phyloP scores from a whole-genome alignment of 768 basidiomycete genomes.

The Mycena polygramma region DNA sequence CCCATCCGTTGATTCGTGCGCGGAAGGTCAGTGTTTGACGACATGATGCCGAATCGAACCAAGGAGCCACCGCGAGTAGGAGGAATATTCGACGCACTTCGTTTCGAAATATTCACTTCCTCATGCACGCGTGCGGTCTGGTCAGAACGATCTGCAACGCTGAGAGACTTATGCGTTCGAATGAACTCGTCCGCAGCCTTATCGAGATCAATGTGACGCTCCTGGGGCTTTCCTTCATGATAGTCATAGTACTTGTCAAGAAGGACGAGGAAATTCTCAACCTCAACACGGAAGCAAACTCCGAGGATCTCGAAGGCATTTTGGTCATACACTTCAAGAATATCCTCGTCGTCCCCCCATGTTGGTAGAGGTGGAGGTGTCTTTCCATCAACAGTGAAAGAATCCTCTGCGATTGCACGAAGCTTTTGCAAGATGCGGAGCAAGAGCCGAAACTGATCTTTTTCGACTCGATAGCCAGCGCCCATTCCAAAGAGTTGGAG shows the following conservation, averaged over 20 bases:
- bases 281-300: neutral
- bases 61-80: too few species aligned
- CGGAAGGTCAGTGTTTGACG: neutral
- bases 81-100: too few species aligned
- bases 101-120: too few species aligned
- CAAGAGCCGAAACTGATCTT: neutral
- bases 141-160: too few species aligned
- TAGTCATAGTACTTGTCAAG: neutral
- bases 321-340: neutral
- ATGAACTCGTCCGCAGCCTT: neutral
- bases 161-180: neutral
- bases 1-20: slow-evolving; percentile 4
- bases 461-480: neutral
- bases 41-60: neutral
- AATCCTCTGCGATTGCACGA: neutral
- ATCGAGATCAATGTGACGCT: neutral
- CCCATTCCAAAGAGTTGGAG: neutral
- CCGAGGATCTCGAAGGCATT: neutral
- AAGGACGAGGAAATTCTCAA: neutral
- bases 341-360: neutral
- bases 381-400: slow-evolving; percentile 3
- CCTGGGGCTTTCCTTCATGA: neutral
- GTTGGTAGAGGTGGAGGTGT: neutral
- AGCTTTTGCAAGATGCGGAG: neutral
- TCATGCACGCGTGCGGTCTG: too few species aligned